A percentile compares a stretch with the other conserved stretches of the same genome.
Conservation (phyloP, 1,284 basidiomycete genomes). For the Stygiomarasmius scandens region DNA sequence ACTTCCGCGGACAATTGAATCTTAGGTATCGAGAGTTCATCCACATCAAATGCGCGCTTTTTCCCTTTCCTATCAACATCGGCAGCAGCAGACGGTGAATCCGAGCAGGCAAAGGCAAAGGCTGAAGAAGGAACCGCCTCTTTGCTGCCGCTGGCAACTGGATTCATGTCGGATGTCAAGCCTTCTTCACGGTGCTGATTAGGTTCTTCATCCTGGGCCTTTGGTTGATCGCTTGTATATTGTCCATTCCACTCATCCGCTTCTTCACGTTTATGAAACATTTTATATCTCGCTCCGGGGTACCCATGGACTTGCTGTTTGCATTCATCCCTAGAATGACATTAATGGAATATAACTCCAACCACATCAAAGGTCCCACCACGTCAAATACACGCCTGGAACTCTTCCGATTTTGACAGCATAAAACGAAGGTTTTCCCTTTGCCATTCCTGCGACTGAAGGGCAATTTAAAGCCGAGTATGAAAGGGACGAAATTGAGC, state of each 20-base stretch:
- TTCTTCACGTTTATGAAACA: constrained; percentile 46
- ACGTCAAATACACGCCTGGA: constrained; percentile 43
- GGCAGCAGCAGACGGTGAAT: background rate
- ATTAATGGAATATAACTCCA: too few relatives aligned
- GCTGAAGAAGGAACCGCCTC: background rate
- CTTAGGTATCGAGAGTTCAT: background rate
- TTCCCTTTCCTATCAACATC: constrained; percentile 9
- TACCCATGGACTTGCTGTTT: constrained; percentile 52
- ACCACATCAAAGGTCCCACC: constrained; percentile 28
- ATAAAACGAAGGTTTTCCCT: constrained; percentile 32
- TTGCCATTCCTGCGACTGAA: background rate
- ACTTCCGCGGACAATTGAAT: constrained; percentile 5
- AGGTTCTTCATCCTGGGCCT: background rate
- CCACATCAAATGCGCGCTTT: constrained; percentile 7
- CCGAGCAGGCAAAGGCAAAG: background rate
- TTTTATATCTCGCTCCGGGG: constrained; percentile 49
- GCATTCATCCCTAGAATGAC: constrained; percentile 42
- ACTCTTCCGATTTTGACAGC: constrained; percentile 38
- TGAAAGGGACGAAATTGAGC: background rate
- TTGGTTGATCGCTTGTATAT: background rate
- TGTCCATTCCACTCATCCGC: constrained; percentile 34
- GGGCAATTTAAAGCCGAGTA: background rate
- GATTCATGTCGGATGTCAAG: background rate
- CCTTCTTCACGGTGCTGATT: background rate
- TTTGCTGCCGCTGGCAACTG: background rate